Evolutionary conservation across 208 protist species (phyloP).

Genomic region (Leishmania lainsoni): DNA sequence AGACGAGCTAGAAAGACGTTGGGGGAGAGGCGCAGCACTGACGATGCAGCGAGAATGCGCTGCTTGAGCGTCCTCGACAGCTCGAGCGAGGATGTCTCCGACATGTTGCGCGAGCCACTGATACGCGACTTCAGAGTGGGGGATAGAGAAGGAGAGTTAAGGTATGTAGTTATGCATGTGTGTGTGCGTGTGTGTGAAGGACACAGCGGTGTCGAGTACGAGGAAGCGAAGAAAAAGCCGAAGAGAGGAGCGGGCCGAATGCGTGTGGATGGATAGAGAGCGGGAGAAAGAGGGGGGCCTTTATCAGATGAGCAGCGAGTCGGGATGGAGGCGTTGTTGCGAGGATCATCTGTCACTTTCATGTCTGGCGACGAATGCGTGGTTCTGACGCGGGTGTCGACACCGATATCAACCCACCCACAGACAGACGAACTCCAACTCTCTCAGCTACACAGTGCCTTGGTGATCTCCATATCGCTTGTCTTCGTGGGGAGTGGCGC

Average conservation of each 20-base stretch:
- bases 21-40: slow-evolving; percentile 33
- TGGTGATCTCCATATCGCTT: too few species aligned
- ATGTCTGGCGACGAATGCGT: background rate
- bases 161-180: background rate
- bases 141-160: background rate
- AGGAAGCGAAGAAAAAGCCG: background rate
- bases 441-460: too few species aligned
- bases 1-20: slow-evolving; percentile 34
- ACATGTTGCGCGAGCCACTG: slow-evolving; percentile 8
- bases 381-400: background rate
- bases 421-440: background rate
- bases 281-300: background rate
- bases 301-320: background rate
- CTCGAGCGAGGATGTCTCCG: slow-evolving; percentile 14
- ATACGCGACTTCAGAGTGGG: background rate
- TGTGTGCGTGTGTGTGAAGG: background rate
- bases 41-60: slow-evolving; percentile 35
- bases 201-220: background rate
- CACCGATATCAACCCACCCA: background rate
- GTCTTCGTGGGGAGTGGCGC: too few species aligned
- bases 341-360: background rate
- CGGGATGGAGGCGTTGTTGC: background rate
- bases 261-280: background rate
- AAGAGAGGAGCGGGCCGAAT: background rate
- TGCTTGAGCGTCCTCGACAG: slow-evolving; percentile 27